phyloP scores from a whole-genome alignment of 192 early-diverging fungal species.

The Podila clonocystis region DNA sequence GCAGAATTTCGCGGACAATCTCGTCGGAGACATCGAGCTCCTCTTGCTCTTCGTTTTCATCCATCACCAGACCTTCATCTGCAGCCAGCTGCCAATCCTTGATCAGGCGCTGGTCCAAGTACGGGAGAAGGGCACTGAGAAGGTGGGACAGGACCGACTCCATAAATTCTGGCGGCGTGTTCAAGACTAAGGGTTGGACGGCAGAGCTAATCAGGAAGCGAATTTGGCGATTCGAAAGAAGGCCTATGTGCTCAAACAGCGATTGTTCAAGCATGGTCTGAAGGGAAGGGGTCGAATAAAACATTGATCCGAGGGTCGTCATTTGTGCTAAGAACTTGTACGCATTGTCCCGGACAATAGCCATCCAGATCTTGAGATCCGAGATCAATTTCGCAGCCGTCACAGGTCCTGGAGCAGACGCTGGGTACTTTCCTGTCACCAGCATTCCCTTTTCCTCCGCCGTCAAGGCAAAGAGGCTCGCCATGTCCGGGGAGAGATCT shows the following conservation, averaged over 20 bases:
- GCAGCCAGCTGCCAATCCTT: constrained; percentile 39
- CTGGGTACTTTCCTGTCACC: constrained; percentile 23
- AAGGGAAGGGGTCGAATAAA: constrained; percentile 41
- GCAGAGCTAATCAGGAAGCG: constrained; percentile 30
- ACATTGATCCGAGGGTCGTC: constrained; percentile 27
- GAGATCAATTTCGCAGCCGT: constrained; percentile 9
- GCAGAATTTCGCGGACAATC: constrained; percentile 35
- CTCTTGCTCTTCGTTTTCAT: constrained; percentile 28
- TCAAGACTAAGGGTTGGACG: constrained; percentile 33
- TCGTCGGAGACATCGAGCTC: constrained; percentile 39
- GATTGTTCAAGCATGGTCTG: constrained; percentile 30
- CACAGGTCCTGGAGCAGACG: neutral
- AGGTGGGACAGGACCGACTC: constrained; percentile 21
- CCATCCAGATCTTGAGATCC: constrained; percentile 35
- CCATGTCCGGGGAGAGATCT: constrained; percentile 16
- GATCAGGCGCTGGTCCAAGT: constrained; percentile 39
- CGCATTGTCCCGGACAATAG: constrained; percentile 20
- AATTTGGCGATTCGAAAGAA: constrained; percentile 35
- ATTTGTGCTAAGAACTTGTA: constrained; percentile 40
- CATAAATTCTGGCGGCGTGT: constrained; percentile 32
- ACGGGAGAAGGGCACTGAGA: constrained; percentile 32
- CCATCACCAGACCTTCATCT: constrained; percentile 38
- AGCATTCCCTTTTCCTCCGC: constrained; percentile 35
- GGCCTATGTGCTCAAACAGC: constrained; percentile 44
- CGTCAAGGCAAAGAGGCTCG: constrained; percentile 3